phyloP scores from a whole-genome alignment of 2,329 filamentous ascomycete species.

The Colletotrichum liriopes region DNA sequence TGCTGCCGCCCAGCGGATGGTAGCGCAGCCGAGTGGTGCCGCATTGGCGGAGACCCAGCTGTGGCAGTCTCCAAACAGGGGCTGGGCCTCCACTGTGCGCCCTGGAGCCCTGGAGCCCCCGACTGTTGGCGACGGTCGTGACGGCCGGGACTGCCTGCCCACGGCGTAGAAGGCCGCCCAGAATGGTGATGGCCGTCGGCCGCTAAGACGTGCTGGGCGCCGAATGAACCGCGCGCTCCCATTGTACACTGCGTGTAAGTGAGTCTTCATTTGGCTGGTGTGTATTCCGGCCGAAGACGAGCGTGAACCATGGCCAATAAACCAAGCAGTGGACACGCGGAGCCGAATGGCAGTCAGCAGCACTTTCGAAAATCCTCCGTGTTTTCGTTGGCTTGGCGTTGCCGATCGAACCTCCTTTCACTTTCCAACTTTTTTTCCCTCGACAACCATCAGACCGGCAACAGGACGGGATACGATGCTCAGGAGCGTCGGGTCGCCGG shows the following conservation, averaged over 20 bases:
- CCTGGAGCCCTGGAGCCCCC: not conserved
- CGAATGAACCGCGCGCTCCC: slow-evolving; percentile 1
- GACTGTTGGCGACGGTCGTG: slow-evolving; percentile 1
- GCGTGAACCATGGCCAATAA: not conserved
- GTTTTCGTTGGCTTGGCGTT: not conserved
- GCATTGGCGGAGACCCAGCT: slow-evolving; percentile 27
- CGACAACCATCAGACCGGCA: slow-evolving; percentile 24
- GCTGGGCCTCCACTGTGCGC: slow-evolving; percentile 3
- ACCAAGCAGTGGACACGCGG: not conserved
- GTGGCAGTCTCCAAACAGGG: slow-evolving; percentile 37
- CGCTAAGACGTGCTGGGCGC: not conserved
- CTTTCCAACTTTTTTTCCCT: not conserved
- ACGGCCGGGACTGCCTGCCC: not conserved
- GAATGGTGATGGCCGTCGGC: not conserved
- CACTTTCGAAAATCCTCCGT: not conserved
- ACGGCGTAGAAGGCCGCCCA: not conserved
- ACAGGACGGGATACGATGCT: slow-evolving; percentile 19
- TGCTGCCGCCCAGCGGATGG: slow-evolving; percentile 26
- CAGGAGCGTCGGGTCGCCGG: slow-evolving; percentile 19
- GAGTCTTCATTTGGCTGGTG: not conserved
- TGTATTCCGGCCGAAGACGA: not conserved
- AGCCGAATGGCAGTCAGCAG: not conserved
- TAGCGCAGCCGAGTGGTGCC: slow-evolving; percentile 40
- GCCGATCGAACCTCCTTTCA: slow-evolving; percentile 5
- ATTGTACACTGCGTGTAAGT: not conserved